These are phyloP conservation scores for Venturia effusa DNA, from an alignment of 2,329 filamentous ascomycete species.

Conservation along the genomic window DNA sequence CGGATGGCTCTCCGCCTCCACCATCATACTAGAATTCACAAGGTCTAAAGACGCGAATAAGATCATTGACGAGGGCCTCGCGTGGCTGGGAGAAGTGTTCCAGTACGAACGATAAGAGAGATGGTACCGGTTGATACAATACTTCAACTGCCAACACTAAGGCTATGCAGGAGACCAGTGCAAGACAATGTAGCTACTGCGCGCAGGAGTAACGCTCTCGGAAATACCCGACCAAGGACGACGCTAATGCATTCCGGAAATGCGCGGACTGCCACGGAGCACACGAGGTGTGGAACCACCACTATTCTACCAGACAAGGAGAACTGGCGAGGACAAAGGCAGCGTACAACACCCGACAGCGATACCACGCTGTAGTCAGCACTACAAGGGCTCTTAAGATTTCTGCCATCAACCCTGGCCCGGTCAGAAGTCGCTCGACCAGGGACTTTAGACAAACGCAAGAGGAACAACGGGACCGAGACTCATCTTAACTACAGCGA, in stretches of 20 bases:
- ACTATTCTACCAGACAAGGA: conserved; percentile 14
- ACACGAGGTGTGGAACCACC: conserved; percentile 12
- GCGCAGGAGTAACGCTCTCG: conserved; percentile 13
- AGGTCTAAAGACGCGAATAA: conserved; percentile 16
- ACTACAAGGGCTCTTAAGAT: too few relatives aligned
- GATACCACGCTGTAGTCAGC: too few relatives aligned
- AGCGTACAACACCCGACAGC: too few relatives aligned
- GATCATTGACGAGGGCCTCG: conserved; percentile 15
- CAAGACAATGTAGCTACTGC: conserved; percentile 16
- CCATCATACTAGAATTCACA: conserved; percentile 15
- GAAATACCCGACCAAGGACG: conserved; percentile 13
- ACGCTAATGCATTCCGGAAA: conserved; percentile 13
- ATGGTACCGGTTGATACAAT: conserved; percentile 14
- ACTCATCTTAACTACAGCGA: too few relatives aligned
- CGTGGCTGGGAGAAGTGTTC: conserved; percentile 15
- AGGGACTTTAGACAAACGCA: too few relatives aligned
- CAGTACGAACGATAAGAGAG: conserved; percentile 15
- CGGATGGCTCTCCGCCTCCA: conserved; percentile 13
- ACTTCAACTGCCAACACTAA: conserved; percentile 16
- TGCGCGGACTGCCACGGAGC: conserved; percentile 14
- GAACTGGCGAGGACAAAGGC: conserved; percentile 14
- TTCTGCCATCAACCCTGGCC: too few relatives aligned
- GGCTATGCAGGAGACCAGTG: conserved; percentile 17
- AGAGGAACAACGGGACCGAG: too few relatives aligned
- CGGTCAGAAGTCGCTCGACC: too few relatives aligned